Base-by-base conservation (phyloP, 148 eudicot genomes). In the Hydrangea macrophylla region DNA sequence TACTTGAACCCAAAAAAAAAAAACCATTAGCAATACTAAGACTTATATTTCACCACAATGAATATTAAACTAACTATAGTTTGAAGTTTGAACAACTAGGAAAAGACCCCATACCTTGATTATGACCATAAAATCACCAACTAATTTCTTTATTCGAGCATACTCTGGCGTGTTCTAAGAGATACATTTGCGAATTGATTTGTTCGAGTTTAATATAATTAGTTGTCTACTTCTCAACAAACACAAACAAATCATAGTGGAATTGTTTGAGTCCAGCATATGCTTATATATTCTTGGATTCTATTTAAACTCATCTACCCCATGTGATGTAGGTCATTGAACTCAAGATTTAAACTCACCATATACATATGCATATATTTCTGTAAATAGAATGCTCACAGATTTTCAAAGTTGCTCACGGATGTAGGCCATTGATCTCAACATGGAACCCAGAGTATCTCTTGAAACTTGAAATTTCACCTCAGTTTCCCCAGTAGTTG, bases 381-480 rank as follows among this genome's bases (percentile, higher is more conserved):
- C 53, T 32, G 12, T 28, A 51, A 59, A 66, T 11, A 35, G 61
- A 50, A 53, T 68, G 31, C 77, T 67, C 53, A 67, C 77, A 31
- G 60, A 61, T 55, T 68, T 39, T 69, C 44, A 73, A 39, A 84
- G 88, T 60, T 81, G 85, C 64, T 84, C 79, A n/a, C 77, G 76
- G 17, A 81, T 76, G 70, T 77, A 74, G 63, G 81, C 83, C 88
- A 84, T 81, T 58, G 85, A 81, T 68, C 78, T 74, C 75, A 84
- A 79, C 88, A 84, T 84, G 53, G 81, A 77, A 48, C 81, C 79
- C 39, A 84, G 48, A 17, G 83, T 84, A 48, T 84, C 88, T 72
- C 81, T 77, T 54, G 85, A 79, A 72, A 81, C 88, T 73, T 81
- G 88, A 75, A 81, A 84, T 63, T 81, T 84, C 58, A 84, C 81